A percentile compares a stretch with the other conserved stretches of the same genome.
Evolutionary conservation across 2,329 filamentous ascomycete genomes (phyloP).

Genomic region (Verticillium nubilum): DNA sequence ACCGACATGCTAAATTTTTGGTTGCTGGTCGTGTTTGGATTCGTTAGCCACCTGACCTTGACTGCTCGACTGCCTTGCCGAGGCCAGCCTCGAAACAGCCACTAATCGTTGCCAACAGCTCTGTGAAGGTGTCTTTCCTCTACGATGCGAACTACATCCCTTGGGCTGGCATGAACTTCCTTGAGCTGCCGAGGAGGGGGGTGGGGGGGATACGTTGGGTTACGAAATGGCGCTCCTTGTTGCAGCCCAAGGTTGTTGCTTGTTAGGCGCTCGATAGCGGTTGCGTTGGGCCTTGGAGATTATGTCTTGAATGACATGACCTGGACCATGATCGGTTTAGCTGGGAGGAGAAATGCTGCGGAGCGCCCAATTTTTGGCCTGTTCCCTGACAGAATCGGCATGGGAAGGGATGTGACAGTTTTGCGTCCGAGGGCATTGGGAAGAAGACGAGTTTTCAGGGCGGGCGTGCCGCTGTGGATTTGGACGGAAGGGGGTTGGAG

Average conservation of each 20-base stretch:
- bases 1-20: no score
- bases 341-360: background rate
- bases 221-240: background rate
- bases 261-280: background rate
- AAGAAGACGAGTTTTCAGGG: background rate
- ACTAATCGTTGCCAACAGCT: background rate
- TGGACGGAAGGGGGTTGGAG: background rate
- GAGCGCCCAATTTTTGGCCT: background rate
- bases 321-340: background rate
- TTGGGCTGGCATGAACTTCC: background rate
- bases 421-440: background rate
- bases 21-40: background rate
- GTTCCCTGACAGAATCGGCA: background rate
- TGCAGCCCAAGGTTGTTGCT: slow-evolving; percentile 1
- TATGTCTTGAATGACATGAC: background rate
- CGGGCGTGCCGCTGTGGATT: background rate
- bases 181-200: background rate
- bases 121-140: no score
- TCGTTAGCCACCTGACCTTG: no score
- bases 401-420: background rate
- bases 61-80: background rate
- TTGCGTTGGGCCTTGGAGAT: background rate
- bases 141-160: background rate
- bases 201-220: background rate
- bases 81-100: background rate